phyloP scores from a whole-genome alignment of 2,329 filamentous ascomycete genomes.

The Phoma sp. region DNA sequence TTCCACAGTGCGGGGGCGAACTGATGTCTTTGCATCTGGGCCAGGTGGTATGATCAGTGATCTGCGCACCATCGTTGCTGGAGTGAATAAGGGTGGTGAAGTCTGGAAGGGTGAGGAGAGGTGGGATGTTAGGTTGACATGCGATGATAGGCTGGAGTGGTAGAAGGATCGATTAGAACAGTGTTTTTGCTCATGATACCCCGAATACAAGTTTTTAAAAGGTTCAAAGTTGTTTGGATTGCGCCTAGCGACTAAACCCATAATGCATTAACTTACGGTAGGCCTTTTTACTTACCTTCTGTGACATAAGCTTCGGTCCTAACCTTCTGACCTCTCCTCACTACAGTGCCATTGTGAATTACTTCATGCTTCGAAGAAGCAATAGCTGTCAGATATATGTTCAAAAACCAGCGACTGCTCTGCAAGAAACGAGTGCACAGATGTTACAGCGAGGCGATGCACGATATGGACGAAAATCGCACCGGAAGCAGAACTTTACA shows the following conservation, averaged over 20 bases:
- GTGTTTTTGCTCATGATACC: slow-evolving; percentile 31
- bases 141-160: slow-evolving; percentile 45
- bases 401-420: no score
- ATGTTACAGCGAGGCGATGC: neutral
- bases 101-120: slow-evolving; percentile 45
- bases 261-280: no score
- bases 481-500: slow-evolving; percentile 11
- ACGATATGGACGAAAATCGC: neutral
- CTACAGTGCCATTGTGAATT: no score
- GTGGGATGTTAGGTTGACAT: slow-evolving; percentile 40
- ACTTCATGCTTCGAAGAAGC: no score
- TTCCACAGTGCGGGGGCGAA: slow-evolving; percentile 32
- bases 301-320: no score
- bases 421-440: slow-evolving; percentile 7
- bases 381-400: no score
- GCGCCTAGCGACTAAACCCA: neutral
- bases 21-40: slow-evolving; percentile 43
- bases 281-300: no score
- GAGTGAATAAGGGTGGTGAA: slow-evolving; percentile 38
- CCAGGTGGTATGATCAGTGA: slow-evolving; percentile 45
- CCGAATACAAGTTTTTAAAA: slow-evolving; percentile 13
- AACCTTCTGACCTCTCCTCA: no score
- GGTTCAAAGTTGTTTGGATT: neutral
- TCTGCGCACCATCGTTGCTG: slow-evolving; percentile 41
- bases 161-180: slow-evolving; percentile 22